Evolutionary conservation across 257 asterid genomes (phyloP).

Genomic region (Linderniella brevidens): DNA sequence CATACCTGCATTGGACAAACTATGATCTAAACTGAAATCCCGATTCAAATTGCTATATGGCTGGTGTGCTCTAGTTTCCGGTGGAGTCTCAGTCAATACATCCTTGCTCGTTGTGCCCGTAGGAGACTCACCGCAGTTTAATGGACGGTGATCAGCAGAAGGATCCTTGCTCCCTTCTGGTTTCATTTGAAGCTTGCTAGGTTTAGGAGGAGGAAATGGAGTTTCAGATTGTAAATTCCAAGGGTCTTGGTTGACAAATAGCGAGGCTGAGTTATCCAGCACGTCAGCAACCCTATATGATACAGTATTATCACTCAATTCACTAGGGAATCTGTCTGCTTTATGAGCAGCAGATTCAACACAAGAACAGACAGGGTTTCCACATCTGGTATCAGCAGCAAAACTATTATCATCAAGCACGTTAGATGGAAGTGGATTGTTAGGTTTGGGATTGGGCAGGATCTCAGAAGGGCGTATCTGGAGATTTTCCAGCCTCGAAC

Average conservation of each 20-base stretch:
- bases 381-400: conserved; percentile 18
- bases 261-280: conserved; percentile 38
- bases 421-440: conserved; percentile 16
- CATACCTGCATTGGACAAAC: conserved; percentile 38
- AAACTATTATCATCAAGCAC: conserved; percentile 19
- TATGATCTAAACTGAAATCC: conserved; percentile 25
- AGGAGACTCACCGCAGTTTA: conserved; percentile 18
- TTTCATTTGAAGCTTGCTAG: conserved; percentile 48
- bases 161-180: conserved; percentile 35
- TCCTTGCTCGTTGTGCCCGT: conserved; percentile 17
- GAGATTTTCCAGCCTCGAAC: conserved; percentile 56
- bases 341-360: conserved; percentile 15
- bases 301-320: conserved; percentile 32
- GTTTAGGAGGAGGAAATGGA: conserved; percentile 67
- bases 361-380: conserved; percentile 17
- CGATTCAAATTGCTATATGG: conserved; percentile 26
- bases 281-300: conserved; percentile 29
- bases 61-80: conserved; percentile 27
- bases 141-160: conserved; percentile 18
- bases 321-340: conserved; percentile 25
- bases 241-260: conserved; percentile 69
- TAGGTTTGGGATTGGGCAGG: conserved; percentile 11
- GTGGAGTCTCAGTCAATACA: conserved; percentile 16
- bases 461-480: conserved; percentile 39
- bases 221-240: conserved; percentile 53